Percentiles rank a stretch among this genome's conserved stretches.
phyloP scores from a whole-genome alignment of 2,329 filamentous ascomycete genomes.

The Fusarium nematophilum region DNA sequence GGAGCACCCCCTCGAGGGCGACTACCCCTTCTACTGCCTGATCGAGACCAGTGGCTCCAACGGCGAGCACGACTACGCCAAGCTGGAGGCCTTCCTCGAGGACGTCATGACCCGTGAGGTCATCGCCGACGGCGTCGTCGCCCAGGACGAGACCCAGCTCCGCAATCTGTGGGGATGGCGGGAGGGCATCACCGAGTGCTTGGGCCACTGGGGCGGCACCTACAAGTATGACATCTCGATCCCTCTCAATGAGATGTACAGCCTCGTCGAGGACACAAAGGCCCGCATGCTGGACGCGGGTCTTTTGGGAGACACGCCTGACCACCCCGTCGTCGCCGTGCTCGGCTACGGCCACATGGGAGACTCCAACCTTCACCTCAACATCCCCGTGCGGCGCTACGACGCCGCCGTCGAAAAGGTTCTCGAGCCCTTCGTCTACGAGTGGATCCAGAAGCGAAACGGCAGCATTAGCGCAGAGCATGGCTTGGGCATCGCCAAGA shows the following conservation, averaged over 20 bases:
- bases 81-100: constrained; percentile 90
- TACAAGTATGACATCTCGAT: constrained; percentile 99
- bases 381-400: constrained; percentile 84
- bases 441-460: constrained; percentile 90
- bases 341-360: constrained; percentile 99
- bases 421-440: constrained; percentile 95
- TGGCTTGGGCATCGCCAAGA: constrained; percentile 93
- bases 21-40: constrained; percentile 94
- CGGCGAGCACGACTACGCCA: constrained; percentile 90
- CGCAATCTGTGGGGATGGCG: constrained; percentile 89
- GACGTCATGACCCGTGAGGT: constrained; percentile 90
- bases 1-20: constrained; percentile 82
- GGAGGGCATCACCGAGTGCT: constrained; percentile 89
- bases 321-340: constrained; percentile 86
- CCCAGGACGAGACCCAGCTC: constrained; percentile 92
- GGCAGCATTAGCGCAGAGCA: constrained; percentile 98
- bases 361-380: constrained; percentile 94
- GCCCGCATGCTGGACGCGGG: constrained; percentile 78
- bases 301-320: constrained; percentile 79
- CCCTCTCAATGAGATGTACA: constrained; percentile 86
- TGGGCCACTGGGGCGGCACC: constrained; percentile 91
- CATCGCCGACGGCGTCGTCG: constrained; percentile 88
- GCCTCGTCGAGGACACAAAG: constrained; percentile 86
- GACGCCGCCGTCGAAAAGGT: constrained; percentile 87
- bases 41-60: constrained; percentile 97